phyloP scores from a whole-genome alignment of 345 rosid species.

The Boechera stricta region DNA sequence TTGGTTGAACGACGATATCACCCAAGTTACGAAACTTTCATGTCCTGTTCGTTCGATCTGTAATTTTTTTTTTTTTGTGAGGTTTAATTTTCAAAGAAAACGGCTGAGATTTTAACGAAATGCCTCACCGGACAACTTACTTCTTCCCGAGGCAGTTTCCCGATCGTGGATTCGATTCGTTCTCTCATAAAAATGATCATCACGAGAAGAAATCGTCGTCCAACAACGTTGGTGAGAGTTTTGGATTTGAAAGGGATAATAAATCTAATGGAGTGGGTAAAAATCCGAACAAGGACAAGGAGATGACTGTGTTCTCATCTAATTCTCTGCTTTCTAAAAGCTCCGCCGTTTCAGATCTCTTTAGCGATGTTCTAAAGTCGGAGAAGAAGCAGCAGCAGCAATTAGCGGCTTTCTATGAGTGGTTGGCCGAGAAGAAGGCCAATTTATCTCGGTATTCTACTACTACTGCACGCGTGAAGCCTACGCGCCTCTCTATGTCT shows the following conservation, averaged over 20 bases:
- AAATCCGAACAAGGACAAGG: slow-evolving; percentile 22
- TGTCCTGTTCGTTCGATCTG: slow-evolving; percentile 8
- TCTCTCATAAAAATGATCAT: slow-evolving; percentile 48
- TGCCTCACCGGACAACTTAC: slow-evolving; percentile 98
- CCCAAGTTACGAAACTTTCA: not conserved
- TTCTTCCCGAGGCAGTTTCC: slow-evolving; percentile 98
- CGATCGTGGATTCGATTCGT: slow-evolving; percentile 70
- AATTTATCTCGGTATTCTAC: slow-evolving; percentile 39
- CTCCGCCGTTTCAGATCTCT: slow-evolving; percentile 61
- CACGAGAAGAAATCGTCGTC: slow-evolving; percentile 57
- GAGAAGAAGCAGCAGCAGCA: slow-evolving; percentile 66
- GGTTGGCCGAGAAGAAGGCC: slow-evolving; percentile 64
- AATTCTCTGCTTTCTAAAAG: slow-evolving; percentile 13
- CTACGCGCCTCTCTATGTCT: slow-evolving; percentile 43
- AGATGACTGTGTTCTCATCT: slow-evolving; percentile 12
- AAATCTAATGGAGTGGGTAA: slow-evolving; percentile 13
- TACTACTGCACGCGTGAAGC: slow-evolving; percentile 46
- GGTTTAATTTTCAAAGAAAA: not conserved
- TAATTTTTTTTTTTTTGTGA: not conserved
- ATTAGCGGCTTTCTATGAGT: slow-evolving; percentile 63
- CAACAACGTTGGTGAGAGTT: slow-evolving; percentile 22
- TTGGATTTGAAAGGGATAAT: slow-evolving; percentile 9
- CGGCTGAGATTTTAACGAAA: slow-evolving; percentile 29
- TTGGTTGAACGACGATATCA: slow-evolving; percentile 17
- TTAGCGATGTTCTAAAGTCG: slow-evolving; percentile 55